Base-by-base conservation (phyloP, 768 basidiomycete genomes). In the Pulveroboletus ravenelii region DNA sequence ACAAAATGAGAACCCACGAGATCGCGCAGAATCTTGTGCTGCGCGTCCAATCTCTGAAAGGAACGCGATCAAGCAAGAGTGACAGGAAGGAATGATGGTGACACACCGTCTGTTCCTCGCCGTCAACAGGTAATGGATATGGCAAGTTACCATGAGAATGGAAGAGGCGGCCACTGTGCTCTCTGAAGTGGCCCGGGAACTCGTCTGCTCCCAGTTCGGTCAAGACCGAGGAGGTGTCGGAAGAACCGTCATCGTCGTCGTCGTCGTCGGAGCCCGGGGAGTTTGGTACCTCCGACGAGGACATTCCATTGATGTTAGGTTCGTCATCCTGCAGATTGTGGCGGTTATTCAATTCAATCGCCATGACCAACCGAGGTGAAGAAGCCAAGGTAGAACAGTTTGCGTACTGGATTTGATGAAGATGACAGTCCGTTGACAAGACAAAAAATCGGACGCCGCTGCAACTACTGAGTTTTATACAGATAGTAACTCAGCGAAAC, bases 61-160 rank as follows among this genome's bases (percentile, higher is more conserved):
- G 18, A 36, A 31, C 32, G 12, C 25, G 12, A 5, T 37, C 17
- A 37, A 48, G 30, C 29, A 42, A 46, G 20, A 51, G 23, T 41
- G 14, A 27, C 49, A 18, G 18, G 25, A 30, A 10, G 10, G 15
- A 32, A 39, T 12, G 34, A 40, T 20, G 13, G 29, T 41, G 29
- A 70, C 77, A 32, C 63, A 89, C 89, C 66, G 77, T 69, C 62
- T 84, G 83, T 65, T 91, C 89, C 6, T 72, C 72, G 15, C 77
- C 74, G 65, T 91, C 88, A 5, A 82, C 82, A 39, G 89, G 89
- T 42, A 91, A 70, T 12, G 82, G 82, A 63, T 90, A 91, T 43
- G 82, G 82, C 40, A 79, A 76, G 55, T 59, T 68, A 67, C 71
- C 69, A 71, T 80, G 78, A 59, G 84, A 83, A 72, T 82, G 82